Evolutionary conservation across 495 filamentous ascomycete species (phyloP).

Genomic region (Aspergillus heteromorphus): DNA sequence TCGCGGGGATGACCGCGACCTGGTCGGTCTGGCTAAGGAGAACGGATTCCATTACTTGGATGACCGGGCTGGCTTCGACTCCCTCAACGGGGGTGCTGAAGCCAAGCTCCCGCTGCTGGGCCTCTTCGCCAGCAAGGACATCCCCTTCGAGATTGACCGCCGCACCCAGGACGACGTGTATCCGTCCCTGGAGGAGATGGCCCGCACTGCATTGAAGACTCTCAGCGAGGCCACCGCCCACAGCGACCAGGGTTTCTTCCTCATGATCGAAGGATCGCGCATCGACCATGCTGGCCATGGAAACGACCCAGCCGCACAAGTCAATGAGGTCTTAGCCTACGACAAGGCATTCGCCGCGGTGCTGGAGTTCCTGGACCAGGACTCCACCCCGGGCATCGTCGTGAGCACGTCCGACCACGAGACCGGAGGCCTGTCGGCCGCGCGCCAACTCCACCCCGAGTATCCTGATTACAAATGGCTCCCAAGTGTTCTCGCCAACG

Average conservation of each 20-base stretch:
- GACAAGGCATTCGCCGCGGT: constrained; percentile 80
- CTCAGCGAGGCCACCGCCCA: constrained; percentile 78
- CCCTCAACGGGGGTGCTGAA: constrained; percentile 59
- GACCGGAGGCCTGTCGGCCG: constrained; percentile 80
- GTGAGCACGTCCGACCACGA: constrained; percentile 93
- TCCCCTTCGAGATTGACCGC: constrained; percentile 91
- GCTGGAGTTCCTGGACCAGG: constrained; percentile 74
- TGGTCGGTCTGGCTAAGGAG: constrained; percentile 60
- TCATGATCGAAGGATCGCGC: constrained; percentile 95
- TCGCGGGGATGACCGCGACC: constrained; percentile 64
- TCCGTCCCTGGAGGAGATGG: constrained; percentile 89
- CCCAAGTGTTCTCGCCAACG: constrained; percentile 73
- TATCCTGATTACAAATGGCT: constrained; percentile 86
- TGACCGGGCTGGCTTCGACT: constrained; percentile 71
- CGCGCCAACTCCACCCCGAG: constrained; percentile 60
- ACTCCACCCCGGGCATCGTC: constrained; percentile 67
- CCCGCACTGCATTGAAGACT: constrained; percentile 69
- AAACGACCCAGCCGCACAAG: constrained; percentile 93
- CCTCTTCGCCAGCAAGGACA: constrained; percentile 75
- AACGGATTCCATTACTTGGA: constrained; percentile 77
- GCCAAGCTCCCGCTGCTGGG: constrained; percentile 80
- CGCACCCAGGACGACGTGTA: constrained; percentile 70
- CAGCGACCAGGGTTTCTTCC: constrained; percentile 89
- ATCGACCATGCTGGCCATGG: constrained; percentile 95
- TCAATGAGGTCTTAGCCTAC: constrained; percentile 89